Base-by-base conservation (phyloP, 345 rosid genomes). In the Eucalyptus cloeziana region DNA sequence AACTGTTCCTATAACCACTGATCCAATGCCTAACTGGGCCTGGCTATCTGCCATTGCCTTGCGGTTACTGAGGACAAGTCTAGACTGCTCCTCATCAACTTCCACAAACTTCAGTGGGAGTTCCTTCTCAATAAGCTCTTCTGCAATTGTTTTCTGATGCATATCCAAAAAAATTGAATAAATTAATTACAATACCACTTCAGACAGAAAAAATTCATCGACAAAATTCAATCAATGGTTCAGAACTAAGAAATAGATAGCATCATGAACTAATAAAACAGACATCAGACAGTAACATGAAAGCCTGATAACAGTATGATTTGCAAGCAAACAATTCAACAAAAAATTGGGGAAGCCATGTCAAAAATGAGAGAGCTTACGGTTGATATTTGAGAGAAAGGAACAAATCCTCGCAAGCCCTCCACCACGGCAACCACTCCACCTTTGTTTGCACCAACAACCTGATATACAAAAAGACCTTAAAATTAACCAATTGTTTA, bases 41-140 rank as follows among this genome's bases (percentile, higher is more conserved):
- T 98, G 99, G 92, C 97, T 96, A 90, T 97, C 99, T 62, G 98
- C 99, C 95, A 98, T 95, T 88, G 99, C 99, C 95, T 98, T 98
- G 91, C 98, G 96, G 95, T 98, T 96, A 88, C 99, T 96, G 92
- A 98, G 94, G 64, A 98, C 97, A 89, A 98, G 97, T 92, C 98
- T 94, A 27, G 98, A 92, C 92, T 96, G 95, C 88, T 98, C 99
- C 95, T 96, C 98, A 54, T 98, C 99, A 90, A 98, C 97, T 90
- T 98, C 99, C 89, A 98, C 98, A 93, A 98, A 96, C 93, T 98
- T 98, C 52, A 98, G 91, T 10, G 97, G 98, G 71, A 98, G 89
- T 91, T 95, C 95, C 93, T 94, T 98, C 2, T 91, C 99, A 30
- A 96, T 94, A 92, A 96, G 98, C 92, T 98, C 99, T 92, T 97